Evolutionary conservation across 768 basidiomycete genomes (phyloP).

Genomic region (Rhodotorula toruloides): DNA sequence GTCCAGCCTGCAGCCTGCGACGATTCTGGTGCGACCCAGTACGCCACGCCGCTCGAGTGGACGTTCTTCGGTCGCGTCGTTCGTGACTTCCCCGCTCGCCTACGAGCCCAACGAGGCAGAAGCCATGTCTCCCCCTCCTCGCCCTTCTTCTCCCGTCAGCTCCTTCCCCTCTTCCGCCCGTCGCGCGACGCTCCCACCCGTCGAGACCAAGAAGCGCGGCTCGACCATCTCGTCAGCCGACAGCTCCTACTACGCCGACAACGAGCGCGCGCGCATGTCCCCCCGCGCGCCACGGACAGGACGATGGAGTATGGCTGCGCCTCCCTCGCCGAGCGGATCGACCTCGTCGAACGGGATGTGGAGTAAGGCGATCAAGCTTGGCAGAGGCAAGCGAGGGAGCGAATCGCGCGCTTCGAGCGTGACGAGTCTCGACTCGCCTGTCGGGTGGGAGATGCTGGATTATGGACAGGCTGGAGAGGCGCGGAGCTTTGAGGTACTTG

Average conservation of each 20-base stretch:
- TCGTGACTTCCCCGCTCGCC: slow-evolving; percentile 1
- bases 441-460: slow-evolving; percentile 13
- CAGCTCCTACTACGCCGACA: slow-evolving; percentile 24
- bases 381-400: neutral
- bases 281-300: neutral
- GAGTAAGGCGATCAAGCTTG: slow-evolving; percentile 10
- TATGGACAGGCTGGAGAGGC: neutral
- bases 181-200: slow-evolving; percentile 16
- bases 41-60: neutral
- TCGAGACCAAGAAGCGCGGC: slow-evolving; percentile 17
- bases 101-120: neutral
- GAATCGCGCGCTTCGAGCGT: slow-evolving; percentile 13
- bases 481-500: slow-evolving; percentile 23
- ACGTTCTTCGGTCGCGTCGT: slow-evolving; percentile 5
- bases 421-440: neutral
- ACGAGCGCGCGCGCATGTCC: slow-evolving; percentile 4
- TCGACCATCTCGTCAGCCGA: slow-evolving; percentile 2
- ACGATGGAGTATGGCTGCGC: too few relatives aligned
- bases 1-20: neutral
- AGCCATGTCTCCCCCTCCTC: neutral
- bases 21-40: neutral
- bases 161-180: slow-evolving; percentile 7
- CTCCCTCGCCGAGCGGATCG: slow-evolving; percentile 9
- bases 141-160: slow-evolving; percentile 12
- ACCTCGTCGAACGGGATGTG: slow-evolving; percentile 14